A percentile compares a stretch with the other conserved stretches of the same genome.
These are phyloP conservation scores for Fraxinus americana DNA, from an alignment of 257 asterid genomes.

Conservation along the genomic window DNA sequence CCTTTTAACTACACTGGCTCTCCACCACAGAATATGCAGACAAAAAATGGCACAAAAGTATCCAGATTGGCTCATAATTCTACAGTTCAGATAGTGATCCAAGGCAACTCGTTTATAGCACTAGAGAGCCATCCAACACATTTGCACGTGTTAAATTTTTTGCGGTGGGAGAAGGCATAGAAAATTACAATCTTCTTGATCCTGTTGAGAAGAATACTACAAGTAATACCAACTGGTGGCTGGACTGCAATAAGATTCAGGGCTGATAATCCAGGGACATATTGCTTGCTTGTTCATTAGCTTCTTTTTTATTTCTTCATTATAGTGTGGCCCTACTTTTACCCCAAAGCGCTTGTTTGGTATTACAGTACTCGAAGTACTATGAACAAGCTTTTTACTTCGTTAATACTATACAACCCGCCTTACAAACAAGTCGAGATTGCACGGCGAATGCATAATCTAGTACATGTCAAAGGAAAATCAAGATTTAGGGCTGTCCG, in stretches of 20 bases:
- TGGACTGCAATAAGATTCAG: slow-evolving; percentile 68
- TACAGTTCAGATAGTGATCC: slow-evolving; percentile 66
- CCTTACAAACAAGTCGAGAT: background rate
- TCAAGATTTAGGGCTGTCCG: too few species aligned
- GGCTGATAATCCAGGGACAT: slow-evolving; percentile 73
- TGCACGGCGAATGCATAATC: background rate
- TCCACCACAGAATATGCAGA: slow-evolving; percentile 61
- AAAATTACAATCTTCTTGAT: too few species aligned
- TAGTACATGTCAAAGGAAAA: too few species aligned
- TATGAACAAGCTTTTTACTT: background rate
- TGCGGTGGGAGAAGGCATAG: slow-evolving; percentile 58
- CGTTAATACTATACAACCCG: too few species aligned
- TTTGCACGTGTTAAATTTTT: slow-evolving; percentile 65
- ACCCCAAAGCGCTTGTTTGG: too few species aligned
- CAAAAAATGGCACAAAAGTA: slow-evolving; percentile 58
- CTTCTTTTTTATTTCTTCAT: too few species aligned
- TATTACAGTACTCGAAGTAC: too few species aligned
- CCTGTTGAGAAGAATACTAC: slow-evolving; percentile 69
- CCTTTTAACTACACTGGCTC: slow-evolving; percentile 68
- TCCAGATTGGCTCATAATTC: slow-evolving; percentile 56
- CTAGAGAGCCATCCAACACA: slow-evolving; percentile 85
- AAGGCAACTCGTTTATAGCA: slow-evolving; percentile 62
- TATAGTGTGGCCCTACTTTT: too few species aligned
- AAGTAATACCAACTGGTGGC: slow-evolving; percentile 69
- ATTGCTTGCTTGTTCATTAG: background rate